phyloP scores from a whole-genome alignment of 768 basidiomycete genomes.

The Naganishia vishniacii region DNA sequence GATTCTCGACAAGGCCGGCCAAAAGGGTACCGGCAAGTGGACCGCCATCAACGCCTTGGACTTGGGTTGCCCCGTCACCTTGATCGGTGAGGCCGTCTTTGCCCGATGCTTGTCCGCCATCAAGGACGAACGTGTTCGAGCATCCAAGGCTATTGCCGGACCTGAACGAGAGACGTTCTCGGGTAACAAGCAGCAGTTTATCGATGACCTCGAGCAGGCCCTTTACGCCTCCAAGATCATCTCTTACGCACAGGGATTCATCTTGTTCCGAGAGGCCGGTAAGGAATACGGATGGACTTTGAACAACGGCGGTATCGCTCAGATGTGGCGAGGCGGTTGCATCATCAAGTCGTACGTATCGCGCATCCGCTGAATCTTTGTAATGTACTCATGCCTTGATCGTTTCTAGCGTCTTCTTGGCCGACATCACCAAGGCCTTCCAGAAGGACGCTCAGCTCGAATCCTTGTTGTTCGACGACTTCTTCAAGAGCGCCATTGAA shows the following conservation, averaged over 20 bases:
- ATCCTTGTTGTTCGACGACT: conserved; percentile 88
- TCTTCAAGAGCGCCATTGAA: conserved; percentile 84
- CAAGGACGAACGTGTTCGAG: conserved; percentile 90
- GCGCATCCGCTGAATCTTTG: background rate
- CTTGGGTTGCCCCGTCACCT: conserved; percentile 73
- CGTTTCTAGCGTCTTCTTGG: conserved; percentile 64
- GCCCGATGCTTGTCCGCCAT: conserved; percentile 95
- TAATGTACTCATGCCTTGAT: conserved; percentile 33
- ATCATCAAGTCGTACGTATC: conserved; percentile 75
- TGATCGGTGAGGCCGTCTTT: conserved; percentile 99
- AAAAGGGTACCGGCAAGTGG: conserved; percentile 99
- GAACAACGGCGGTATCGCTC: conserved; percentile 95
- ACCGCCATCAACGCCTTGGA: conserved; percentile 93
- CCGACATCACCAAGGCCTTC: conserved; percentile 87
- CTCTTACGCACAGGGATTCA: conserved; percentile 99
- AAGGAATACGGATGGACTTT: conserved; percentile 84
- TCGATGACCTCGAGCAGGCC: conserved; percentile 97
- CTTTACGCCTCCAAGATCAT: conserved; percentile 99
- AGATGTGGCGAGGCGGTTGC: conserved; percentile 99
- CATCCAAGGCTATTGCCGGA: conserved; percentile 82
- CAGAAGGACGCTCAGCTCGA: conserved; percentile 75
- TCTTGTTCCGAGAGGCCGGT: conserved; percentile 97
- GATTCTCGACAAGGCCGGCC: conserved; percentile 92
- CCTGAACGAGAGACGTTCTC: conserved; percentile 89
- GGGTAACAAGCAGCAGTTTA: conserved; percentile 97